Evolutionary conservation across 2,329 filamentous ascomycete genomes (phyloP), one percentile per base, ranked within the genome.

Genomic region (Periconia digitata): DNA sequence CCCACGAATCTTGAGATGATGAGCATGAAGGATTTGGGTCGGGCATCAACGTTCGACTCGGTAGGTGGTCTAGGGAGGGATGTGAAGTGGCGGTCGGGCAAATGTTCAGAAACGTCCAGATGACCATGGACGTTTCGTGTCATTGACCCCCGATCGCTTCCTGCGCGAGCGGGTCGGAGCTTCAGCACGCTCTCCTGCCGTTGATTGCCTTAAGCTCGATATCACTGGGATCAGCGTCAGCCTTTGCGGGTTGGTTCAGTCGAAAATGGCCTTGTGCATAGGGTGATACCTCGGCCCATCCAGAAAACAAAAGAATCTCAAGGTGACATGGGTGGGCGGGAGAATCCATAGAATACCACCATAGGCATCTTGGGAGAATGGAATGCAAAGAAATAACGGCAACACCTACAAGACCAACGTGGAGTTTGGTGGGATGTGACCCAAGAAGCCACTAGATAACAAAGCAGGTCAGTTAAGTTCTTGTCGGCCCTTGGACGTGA

Each of bases 391-490:
- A 12, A 27, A 16, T n/a, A 16, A 36, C 54, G 55, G 41, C 27
- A 47, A 29, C 20, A 83, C 89, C 80, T 81, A 94, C 90, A 95
- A 95, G 76, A 95, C 81, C 54, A 95, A 80, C 57, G 80, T 84
- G n/a, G 89, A 76, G 62, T 86, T 83, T 34, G 85, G 73, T 52
- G 90, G 90, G 55, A 95, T 95, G 63, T 85, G 78, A 48, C 84
- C 85, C 27, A 87, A 84, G 77, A 92, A 94, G 47, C 90, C 90
- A 60, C 88, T 91, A 50, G 40, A 36, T 27, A 32, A 10, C 4
- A 32, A 27, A 27, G 24, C n/a, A n/a, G n/a, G n/a, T n/a, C n/a
- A n/a, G n/a, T n/a, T n/a, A 41, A 46, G 23, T 16, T 39, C 27
- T 43, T 16, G 58, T 67, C 48, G 69, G 66, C 58, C 35, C 44